Evolutionary conservation across 192 early-diverging fungal genomes (phyloP), one percentile per base, ranked within the genome.

Genomic region (Oehlia diaphana): DNA sequence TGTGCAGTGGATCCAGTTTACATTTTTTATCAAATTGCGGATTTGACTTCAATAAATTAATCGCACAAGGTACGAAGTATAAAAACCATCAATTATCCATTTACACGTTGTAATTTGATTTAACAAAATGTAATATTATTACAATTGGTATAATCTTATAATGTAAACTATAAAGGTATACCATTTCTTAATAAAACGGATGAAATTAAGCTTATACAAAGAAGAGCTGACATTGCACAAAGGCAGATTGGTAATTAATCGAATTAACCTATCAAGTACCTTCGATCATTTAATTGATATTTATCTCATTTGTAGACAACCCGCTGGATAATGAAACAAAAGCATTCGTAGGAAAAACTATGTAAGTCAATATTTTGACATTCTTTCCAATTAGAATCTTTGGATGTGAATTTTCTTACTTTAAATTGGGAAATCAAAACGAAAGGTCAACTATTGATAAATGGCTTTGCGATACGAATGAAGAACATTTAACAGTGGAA

Each of bases 11-110:
- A 28, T 82, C 83, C 31, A 89, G 88, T 72, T 62, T 99, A 31
- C 88, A 91, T 64, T 99, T 99, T 80, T 84, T 99, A 42, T 71
- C 84, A 8, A 82, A 87, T 7, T 92, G 92, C 83, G 85, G 89
- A 3, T 97, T 99, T 84, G 94, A 97, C 78, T 96, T 99, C 62
- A 96, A 97, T 86, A 95, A 95, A 73, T 93, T 94, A 87, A 91
- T 96, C 49, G 83, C 83, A 19, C 81, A 89, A 75, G 95, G 96
- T n/a, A 91, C 28, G 23, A 26, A 19, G 26, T 35, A 31, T 61
- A 50, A 49, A 39, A 2, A 26, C 39, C 2, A 21, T 16, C 14
- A 19, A 31, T 64, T 64, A 31, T 14, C 2, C 13, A 64, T 26
- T 26, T 65, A 9, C 50, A 4, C 4, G 35, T 37, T 37, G 35